Evolutionary conservation across 768 basidiomycete species (phyloP).

Genomic region (Cubamyces lactineus): DNA sequence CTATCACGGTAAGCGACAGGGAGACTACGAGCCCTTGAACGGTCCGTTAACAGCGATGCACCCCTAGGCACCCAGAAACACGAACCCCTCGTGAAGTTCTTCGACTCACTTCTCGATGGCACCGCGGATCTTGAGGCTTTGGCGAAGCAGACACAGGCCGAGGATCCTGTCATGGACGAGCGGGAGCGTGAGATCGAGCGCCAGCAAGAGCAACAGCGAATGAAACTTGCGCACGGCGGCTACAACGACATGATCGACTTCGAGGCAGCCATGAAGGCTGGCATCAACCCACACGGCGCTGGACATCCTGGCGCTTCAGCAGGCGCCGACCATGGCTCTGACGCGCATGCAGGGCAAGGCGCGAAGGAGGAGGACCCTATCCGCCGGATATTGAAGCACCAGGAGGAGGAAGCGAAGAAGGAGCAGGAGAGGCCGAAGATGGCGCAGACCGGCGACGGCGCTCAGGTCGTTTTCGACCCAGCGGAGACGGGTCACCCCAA

Average conservation of each 20-base stretch:
- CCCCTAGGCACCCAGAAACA: slow-evolving; percentile 67
- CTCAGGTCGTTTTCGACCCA: slow-evolving; percentile 28
- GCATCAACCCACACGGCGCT: slow-evolving; percentile 34
- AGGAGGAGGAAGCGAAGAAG: slow-evolving; percentile 30
- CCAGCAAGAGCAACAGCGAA: slow-evolving; percentile 56
- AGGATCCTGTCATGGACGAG: slow-evolving; percentile 45
- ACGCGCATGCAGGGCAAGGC: slow-evolving; percentile 28
- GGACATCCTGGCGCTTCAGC: slow-evolving; percentile 23
- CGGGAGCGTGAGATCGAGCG: slow-evolving; percentile 51
- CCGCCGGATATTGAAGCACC: slow-evolving; percentile 31
- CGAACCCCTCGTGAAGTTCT: slow-evolving; percentile 74
- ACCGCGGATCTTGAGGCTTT: slow-evolving; percentile 55
- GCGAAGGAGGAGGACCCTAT: slow-evolving; percentile 34
- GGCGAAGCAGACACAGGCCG: slow-evolving; percentile 43
- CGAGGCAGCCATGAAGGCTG: slow-evolving; percentile 49
- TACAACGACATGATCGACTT: slow-evolving; percentile 55
- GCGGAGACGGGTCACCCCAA: slow-evolving; percentile 27
- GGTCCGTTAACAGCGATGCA: background rate
- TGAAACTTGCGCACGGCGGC: slow-evolving; percentile 55
- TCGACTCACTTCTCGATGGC: slow-evolving; percentile 71
- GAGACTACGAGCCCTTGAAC: background rate
- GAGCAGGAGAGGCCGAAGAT: slow-evolving; percentile 26
- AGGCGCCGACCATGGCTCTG: slow-evolving; percentile 40
- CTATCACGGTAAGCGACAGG: slow-evolving; percentile 62
- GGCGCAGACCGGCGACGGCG: slow-evolving; percentile 32